A percentile compares a stretch with the other conserved stretches of the same genome.
Conservation (phyloP, 176 grass and related monocot genomes). For the Hsuehochloa calcarea region DNA sequence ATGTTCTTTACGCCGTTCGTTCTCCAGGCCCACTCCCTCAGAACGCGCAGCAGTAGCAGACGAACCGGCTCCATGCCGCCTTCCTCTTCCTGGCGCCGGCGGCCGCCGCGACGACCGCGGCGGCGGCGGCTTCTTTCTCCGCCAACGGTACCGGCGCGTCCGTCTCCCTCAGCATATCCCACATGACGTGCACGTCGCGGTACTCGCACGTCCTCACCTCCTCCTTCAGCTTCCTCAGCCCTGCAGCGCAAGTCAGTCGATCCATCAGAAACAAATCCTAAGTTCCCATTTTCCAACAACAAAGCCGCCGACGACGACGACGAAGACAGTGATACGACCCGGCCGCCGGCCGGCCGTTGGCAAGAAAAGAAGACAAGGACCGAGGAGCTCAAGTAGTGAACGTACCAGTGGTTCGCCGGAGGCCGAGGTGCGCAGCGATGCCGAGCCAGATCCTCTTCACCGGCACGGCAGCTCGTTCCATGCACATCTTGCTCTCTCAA, state of each 20-base stretch:
- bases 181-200: constrained; percentile 83
- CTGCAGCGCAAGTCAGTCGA: constrained; percentile 28
- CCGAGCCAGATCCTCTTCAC: constrained; percentile 62
- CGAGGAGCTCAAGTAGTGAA: background rate
- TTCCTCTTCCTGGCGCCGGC: constrained; percentile 40
- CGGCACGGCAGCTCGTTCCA: constrained; percentile 46
- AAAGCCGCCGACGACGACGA: background rate
- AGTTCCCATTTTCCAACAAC: background rate
- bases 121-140: constrained; percentile 40
- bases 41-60: constrained; percentile 69
- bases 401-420: constrained; percentile 56
- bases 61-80: constrained; percentile 45
- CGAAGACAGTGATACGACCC: background rate
- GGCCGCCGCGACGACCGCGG: constrained; percentile 43
- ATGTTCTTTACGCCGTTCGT: background rate
- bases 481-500: constrained; percentile 34
- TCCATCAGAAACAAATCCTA: constrained; percentile 24
- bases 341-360: background rate
- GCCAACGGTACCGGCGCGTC: constrained; percentile 40
- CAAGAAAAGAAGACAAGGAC: background rate
- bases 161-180: constrained; percentile 72
- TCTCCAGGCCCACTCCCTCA: constrained; percentile 7
- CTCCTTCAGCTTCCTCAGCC: constrained; percentile 70
- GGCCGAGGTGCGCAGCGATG: constrained; percentile 43
- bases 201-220: constrained; percentile 94